These are phyloP conservation scores for Sporothrix curviconia DNA, from an alignment of 2,329 filamentous ascomycete species.

Conservation along the genomic window DNA sequence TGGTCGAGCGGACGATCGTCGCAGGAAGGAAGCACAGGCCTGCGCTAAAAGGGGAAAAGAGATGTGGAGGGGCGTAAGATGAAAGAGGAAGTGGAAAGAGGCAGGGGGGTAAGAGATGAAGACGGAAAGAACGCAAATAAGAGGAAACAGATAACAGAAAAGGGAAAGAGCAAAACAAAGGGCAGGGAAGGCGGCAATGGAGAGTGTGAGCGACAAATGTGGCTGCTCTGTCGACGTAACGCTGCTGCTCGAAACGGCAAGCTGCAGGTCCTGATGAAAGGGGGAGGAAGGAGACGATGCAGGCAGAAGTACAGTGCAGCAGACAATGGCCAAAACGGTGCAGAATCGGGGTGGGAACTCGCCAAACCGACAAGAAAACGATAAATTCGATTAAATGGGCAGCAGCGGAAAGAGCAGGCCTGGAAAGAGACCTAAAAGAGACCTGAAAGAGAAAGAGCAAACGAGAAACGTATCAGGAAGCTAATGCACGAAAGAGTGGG, in stretches of 20 bases:
- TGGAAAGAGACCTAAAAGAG: neutral
- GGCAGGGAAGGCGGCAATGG: neutral
- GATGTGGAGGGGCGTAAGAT: neutral
- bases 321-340: too few species aligned
- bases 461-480: neutral
- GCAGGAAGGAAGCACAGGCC: slow-evolving; percentile 1
- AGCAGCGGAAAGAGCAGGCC: neutral
- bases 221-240: neutral
- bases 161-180: neutral
- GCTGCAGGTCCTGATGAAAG: neutral
- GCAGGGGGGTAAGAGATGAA: neutral
- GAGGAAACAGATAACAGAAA: neutral
- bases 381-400: neutral
- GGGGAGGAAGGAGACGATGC: too few species aligned
- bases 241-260: slow-evolving; percentile 6
- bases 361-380: neutral
- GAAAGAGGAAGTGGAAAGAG: neutral
- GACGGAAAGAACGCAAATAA: neutral
- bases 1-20: slow-evolving; percentile 6
- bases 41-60: slow-evolving; percentile 3
- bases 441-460: neutral
- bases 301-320: too few species aligned
- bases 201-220: too few species aligned
- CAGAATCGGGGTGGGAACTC: too few species aligned
- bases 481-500: slow-evolving; percentile 3